Evolutionary conservation across 257 asterid genomes (phyloP).

Genomic region (Solanum sejunctum): DNA sequence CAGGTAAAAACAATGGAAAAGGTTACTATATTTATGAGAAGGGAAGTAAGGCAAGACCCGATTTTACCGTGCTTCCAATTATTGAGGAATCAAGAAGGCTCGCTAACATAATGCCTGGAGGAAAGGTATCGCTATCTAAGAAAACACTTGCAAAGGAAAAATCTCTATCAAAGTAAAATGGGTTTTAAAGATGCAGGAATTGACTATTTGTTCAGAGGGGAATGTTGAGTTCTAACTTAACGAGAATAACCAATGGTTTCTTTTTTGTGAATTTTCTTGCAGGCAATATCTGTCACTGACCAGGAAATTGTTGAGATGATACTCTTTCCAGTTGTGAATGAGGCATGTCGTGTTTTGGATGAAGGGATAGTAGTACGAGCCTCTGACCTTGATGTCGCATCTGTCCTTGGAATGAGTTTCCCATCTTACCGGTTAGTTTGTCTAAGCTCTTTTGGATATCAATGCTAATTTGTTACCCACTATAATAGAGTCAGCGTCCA

Average conservation of each 20-base stretch:
- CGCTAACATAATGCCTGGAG: slow-evolving; percentile 76
- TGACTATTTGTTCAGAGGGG: neutral
- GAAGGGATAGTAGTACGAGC: slow-evolving; percentile 85
- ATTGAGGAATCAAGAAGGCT: slow-evolving; percentile 81
- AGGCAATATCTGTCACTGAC: slow-evolving; percentile 81
- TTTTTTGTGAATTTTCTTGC: slow-evolving; percentile 12
- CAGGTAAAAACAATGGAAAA: slow-evolving; percentile 90
- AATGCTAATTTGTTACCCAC: slow-evolving; percentile 19
- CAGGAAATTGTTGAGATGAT: slow-evolving; percentile 86
- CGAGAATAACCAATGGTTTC: neutral
- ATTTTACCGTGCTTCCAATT: slow-evolving; percentile 63
- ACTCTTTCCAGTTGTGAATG: slow-evolving; percentile 91
- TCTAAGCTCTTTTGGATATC: neutral
- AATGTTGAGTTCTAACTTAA: neutral
- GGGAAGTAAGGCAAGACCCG: slow-evolving; percentile 94
- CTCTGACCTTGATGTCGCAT: slow-evolving; percentile 87
- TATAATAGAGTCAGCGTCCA: slow-evolving; percentile 22
- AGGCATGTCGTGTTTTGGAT: slow-evolving; percentile 87
- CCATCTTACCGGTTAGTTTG: neutral
- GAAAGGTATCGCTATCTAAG: slow-evolving; percentile 44
- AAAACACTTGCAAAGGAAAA: slow-evolving; percentile 34
- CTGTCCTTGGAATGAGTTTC: slow-evolving; percentile 85
- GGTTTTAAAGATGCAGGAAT: neutral
- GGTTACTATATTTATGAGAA: slow-evolving; percentile 80
- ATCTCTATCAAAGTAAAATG: neutral